Conservation (phyloP, 106 monocot genomes). For the Amphibolis antarctica region DNA sequence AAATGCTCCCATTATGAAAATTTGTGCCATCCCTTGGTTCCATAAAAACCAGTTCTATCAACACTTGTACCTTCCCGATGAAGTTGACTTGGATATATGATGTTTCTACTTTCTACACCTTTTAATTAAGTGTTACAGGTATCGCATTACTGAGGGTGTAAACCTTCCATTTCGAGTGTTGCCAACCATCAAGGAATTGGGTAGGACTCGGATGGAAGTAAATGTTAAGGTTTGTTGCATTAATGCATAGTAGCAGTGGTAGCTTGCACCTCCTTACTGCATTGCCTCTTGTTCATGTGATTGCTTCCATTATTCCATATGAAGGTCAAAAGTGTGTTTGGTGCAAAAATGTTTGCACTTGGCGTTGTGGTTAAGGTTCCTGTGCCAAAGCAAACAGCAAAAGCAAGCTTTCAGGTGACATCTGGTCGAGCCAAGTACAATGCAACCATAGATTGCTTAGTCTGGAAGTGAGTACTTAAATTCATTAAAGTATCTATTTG, state of each 20-base stretch:
- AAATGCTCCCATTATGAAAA: background rate
- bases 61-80: background rate
- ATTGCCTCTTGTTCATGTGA: background rate
- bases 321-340: slow-evolving; percentile 98
- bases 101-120: background rate
- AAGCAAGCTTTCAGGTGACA: slow-evolving; percentile 96
- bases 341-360: slow-evolving; percentile 98
- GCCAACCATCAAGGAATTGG: slow-evolving; percentile 95
- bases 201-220: slow-evolving; percentile 90
- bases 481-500: no score
- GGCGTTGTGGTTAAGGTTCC: slow-evolving; percentile 97
- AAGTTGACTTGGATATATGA: background rate
- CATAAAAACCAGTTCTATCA: background rate
- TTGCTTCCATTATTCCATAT: background rate
- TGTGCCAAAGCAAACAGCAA: slow-evolving; percentile 97
- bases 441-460: slow-evolving; percentile 85
- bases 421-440: slow-evolving; percentile 98
- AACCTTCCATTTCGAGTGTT: slow-evolving; percentile 98
- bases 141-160: slow-evolving; percentile 97
- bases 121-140: slow-evolving; percentile 31
- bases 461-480: slow-evolving; percentile 84
- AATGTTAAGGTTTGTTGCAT: slow-evolving; percentile 79
- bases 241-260: background rate
- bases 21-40: background rate
- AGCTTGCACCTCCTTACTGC: background rate